A percentile compares a stretch with the other conserved stretches of the same genome.
phyloP scores from a whole-genome alignment of 129 eudicot genomes.

The Lonicera japonica region DNA sequence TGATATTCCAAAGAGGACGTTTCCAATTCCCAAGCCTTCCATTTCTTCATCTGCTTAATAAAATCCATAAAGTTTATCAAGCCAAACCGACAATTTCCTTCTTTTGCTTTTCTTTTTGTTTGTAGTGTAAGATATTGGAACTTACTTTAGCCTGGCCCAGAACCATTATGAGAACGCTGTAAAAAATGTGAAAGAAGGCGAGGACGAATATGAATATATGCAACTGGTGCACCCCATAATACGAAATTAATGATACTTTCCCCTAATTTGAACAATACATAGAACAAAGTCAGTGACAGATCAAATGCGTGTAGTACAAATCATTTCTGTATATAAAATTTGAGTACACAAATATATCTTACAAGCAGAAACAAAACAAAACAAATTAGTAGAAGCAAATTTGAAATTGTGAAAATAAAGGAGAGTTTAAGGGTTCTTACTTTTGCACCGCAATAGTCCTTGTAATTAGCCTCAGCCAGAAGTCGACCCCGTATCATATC shows the following conservation, averaged over 20 bases:
- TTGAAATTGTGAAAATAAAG: no score
- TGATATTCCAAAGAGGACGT: conserved; percentile 65
- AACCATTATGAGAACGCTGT: conserved; percentile 51
- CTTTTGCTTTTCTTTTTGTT: no score
- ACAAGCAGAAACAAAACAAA: no score
- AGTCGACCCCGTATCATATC: conserved; percentile 42
- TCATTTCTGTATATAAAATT: no score
- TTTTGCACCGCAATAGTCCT: conserved; percentile 15
- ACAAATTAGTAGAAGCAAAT: no score
- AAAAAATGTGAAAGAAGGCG: conserved; percentile 63
- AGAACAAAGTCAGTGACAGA: no score
- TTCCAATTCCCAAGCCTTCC: conserved; percentile 84
- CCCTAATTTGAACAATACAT: conserved; percentile 16
- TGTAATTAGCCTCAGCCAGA: conserved; percentile 26
- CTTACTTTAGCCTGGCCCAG: conserved; percentile 65
- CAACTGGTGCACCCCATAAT: conserved; percentile 57
- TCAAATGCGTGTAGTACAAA: no score
- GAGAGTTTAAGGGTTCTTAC: conserved; percentile 5
- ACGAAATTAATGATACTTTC: conserved; percentile 56
- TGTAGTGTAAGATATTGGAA: not conserved
- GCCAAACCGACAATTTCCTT: not conserved
- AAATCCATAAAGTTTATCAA: not conserved
- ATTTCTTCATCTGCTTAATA: conserved; percentile 54
- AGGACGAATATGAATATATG: conserved; percentile 74
- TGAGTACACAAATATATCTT: no score